Conservation (phyloP, 768 basidiomycete genomes). For the Solioccasus polychromus region DNA sequence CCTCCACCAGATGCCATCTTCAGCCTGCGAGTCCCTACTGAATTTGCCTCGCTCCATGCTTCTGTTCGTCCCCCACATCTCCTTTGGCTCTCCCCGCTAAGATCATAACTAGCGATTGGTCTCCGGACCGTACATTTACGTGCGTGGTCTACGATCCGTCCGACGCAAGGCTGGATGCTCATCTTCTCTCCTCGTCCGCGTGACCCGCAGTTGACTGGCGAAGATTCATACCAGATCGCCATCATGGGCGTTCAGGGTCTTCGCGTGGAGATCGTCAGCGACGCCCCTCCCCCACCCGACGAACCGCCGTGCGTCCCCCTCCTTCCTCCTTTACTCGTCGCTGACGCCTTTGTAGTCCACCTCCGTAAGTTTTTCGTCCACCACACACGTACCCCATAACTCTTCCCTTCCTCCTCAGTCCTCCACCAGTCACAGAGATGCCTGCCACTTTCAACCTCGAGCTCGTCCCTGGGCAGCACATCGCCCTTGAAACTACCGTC, state of each 20-base stretch:
- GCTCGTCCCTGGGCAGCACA: conserved; percentile 71
- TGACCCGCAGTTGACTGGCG: conserved; percentile 62
- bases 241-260: conserved; percentile 77
- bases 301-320: conserved; percentile 63
- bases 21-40: conserved; percentile 78
- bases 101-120: conserved; percentile 59
- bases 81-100: conserved; percentile 20
- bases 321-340: not conserved
- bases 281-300: conserved; percentile 80
- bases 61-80: conserved; percentile 51
- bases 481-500: conserved; percentile 77
- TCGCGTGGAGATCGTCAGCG: conserved; percentile 82
- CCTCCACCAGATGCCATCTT: conserved; percentile 79
- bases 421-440: conserved; percentile 82
- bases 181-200: conserved; percentile 17
- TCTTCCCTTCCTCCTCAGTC: conserved; percentile 29
- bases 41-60: conserved; percentile 81
- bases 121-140: conserved; percentile 81
- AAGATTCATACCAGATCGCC: conserved; percentile 90
- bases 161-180: conserved; percentile 7
- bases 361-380: conserved; percentile 42
- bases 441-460: conserved; percentile 82
- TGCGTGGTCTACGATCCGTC: conserved; percentile 35
- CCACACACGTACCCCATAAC: conserved; percentile 9
- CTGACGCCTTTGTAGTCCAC: conserved; percentile 35